Conservation (phyloP, 345 rosid species). For the Gossypioides kirkii region DNA sequence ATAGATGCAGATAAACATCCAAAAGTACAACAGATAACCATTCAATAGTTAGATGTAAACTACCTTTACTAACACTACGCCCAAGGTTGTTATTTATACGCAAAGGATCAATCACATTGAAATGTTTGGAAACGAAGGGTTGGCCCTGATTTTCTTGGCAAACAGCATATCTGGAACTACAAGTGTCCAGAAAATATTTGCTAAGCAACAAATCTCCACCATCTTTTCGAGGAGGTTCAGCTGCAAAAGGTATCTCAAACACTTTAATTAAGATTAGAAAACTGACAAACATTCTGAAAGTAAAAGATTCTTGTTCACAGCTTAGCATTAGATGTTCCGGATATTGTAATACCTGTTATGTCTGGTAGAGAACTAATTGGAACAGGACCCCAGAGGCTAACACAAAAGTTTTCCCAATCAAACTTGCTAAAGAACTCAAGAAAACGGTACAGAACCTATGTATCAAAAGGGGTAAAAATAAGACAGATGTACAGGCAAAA, state of each 20-base stretch:
- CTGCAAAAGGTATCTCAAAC: slow-evolving; percentile 35
- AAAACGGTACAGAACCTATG: slow-evolving; percentile 89
- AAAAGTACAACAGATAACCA: background rate
- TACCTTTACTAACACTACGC: slow-evolving; percentile 99
- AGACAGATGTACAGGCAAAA: slow-evolving; percentile 14
- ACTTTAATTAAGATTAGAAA: slow-evolving; percentile 16
- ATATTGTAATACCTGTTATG: slow-evolving; percentile 54
- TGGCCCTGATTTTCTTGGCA: slow-evolving; percentile 72
- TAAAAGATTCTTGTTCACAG: slow-evolving; percentile 3
- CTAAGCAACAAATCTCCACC: slow-evolving; percentile 60
- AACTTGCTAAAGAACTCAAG: slow-evolving; percentile 99
- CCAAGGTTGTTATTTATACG: slow-evolving; percentile 98
- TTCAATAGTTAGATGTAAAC: slow-evolving; percentile 6
- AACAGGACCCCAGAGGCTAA: slow-evolving; percentile 98
- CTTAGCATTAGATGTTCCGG: slow-evolving; percentile 8
- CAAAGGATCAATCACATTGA: slow-evolving; percentile 97
- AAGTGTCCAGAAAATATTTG: slow-evolving; percentile 65
- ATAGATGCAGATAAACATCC: background rate
- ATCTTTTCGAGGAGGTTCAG: slow-evolving; percentile 86
- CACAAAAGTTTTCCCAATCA: slow-evolving; percentile 97
- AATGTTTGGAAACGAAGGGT: slow-evolving; percentile 78
- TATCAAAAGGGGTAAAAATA: slow-evolving; percentile 20
- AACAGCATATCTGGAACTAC: slow-evolving; percentile 72
- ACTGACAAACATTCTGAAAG: slow-evolving; percentile 6
- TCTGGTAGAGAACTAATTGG: slow-evolving; percentile 78